Evolutionary conservation across 1,139 yeast genomes (phyloP).

Genomic region (Geotrichum australiense): DNA sequence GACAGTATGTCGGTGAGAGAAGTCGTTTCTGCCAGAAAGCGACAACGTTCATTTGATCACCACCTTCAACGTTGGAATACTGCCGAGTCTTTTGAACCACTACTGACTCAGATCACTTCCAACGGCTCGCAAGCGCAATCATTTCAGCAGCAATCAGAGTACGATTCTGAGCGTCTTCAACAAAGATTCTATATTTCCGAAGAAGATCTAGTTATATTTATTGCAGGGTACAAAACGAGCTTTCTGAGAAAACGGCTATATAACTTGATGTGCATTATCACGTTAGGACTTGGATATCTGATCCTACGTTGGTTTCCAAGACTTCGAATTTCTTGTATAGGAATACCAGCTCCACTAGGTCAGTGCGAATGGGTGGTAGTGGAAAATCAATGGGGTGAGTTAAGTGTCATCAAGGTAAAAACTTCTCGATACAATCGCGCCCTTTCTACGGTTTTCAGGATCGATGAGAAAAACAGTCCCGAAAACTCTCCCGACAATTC

Average conservation of each 20-base stretch:
- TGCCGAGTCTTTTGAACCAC: constrained; percentile 21
- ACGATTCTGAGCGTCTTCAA: constrained; percentile 40
- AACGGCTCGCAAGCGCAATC: constrained; percentile 11
- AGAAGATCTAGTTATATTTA: constrained; percentile 88
- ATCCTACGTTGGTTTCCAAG: constrained; percentile 81
- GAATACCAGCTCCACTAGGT: constrained; percentile 61
- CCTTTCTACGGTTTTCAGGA: constrained; percentile 57
- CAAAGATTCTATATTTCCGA: constrained; percentile 92
- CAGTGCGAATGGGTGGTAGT: constrained; percentile 88
- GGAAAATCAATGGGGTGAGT: constrained; percentile 89
- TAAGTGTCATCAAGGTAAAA: constrained; percentile 51
- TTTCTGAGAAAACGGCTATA: constrained; percentile 43
- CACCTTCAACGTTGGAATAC: constrained; percentile 18
- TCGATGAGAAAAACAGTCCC: constrained; percentile 23
- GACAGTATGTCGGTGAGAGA: constrained; percentile 6
- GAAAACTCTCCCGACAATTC: constrained; percentile 15
- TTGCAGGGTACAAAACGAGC: constrained; percentile 76
- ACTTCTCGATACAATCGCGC: constrained; percentile 62
- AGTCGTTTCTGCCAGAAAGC: constrained; percentile 12
- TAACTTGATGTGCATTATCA: constrained; percentile 46
- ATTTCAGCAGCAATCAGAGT: constrained; percentile 4
- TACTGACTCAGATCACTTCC: constrained; percentile 16
- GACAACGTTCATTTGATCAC: constrained; percentile 15
- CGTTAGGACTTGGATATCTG: constrained; percentile 69
- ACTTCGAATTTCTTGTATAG: constrained; percentile 61